Evolutionary conservation across 163 green algal genomes (phyloP), one percentile per base, ranked within the genome.

Genomic region (Chlorella variabilis): DNA sequence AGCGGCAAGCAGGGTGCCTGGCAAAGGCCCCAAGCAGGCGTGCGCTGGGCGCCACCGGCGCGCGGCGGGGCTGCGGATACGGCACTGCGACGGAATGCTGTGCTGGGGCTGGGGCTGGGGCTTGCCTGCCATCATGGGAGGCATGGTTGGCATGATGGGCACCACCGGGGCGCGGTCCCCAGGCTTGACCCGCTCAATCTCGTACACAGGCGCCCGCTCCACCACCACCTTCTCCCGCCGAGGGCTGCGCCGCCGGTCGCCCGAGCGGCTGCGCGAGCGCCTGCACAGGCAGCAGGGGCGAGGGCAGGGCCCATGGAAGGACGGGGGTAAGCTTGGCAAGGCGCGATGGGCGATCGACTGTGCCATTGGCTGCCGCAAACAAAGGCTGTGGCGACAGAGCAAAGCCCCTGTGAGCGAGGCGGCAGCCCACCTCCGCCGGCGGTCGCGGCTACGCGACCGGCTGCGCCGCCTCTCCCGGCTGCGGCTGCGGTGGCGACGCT

Each of bases 171-270:
- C 73, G 2, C 54, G 73, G 27, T 80, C 71, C 71, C 68, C 73
- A 0, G 79, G 79, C 70, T 21, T 33, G 23, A 85, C 79, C 15
- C 79, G 70, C 79, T 85, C 42, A 13, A 80, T 71, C 48, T 85
- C 79, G 21, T 85, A 85, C 4, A 85, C 25, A 4, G 79, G 79
- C 23, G 79, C 79, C 25, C 79, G 70, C 79, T 80, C 58, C 13
- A 85, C 63, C 36, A 67, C 68, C 29, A 73, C 54, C 51, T 68
- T 68, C n/a, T 71, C 45, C 7, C 34, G 33, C 33, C 63, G 63
- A 4, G 63, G 63, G 18, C 33, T 51, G 59, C 29, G 59, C 18
- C 54, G 54, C 20, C 78, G 78, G 49, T 58, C 45, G 69, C 78
- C 56, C 41, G 59, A 73, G 41, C 39, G 80, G 73, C 45, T 75